A percentile compares a stretch with the other conserved stretches of the same genome.
phyloP scores from a whole-genome alignment of 2,329 filamentous ascomycete species.

The Iodosphaeria phyllophila region DNA sequence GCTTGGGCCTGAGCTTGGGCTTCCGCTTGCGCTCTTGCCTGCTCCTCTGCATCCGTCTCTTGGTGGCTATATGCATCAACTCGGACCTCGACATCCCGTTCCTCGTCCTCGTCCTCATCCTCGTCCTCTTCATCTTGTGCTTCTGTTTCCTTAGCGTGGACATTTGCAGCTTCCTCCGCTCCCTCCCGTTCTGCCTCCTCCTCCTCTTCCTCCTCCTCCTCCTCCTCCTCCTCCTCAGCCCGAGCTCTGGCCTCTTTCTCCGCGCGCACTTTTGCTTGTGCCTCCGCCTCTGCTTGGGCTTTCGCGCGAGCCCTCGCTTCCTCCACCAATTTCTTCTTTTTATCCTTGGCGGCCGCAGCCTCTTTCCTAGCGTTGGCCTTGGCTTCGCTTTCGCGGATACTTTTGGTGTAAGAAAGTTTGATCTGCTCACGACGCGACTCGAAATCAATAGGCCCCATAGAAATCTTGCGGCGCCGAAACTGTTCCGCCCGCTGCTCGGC shows the following conservation, averaged over 20 bases:
- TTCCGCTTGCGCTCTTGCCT: conserved; percentile 4
- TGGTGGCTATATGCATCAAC: conserved; percentile 2
- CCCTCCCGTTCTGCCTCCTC: conserved; percentile 1
- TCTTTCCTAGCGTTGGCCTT: conserved; percentile 27
- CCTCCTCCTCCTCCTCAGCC: conserved; percentile 28
- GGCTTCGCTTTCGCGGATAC: conserved; percentile 56
- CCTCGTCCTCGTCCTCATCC: conserved; percentile 33
- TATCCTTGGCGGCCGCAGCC: conserved; percentile 33
- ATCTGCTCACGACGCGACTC: conserved; percentile 67
- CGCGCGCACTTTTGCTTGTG: conserved; percentile 28
- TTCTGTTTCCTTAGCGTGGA: too few species aligned
- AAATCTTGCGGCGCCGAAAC: conserved; percentile 30
- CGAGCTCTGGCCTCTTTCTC: conserved; percentile 30
- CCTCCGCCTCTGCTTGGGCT: conserved; percentile 12
- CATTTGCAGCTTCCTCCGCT: too few species aligned
- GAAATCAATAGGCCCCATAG: conserved; percentile 65
- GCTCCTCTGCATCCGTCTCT: too few species aligned
- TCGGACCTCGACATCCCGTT: conserved; percentile 29
- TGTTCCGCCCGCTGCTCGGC: conserved; percentile 19
- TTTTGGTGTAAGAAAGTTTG: conserved; percentile 68
- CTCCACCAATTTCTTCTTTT: conserved; percentile 29
- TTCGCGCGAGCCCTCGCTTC: conserved; percentile 27
- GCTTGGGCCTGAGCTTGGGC: conserved; percentile 1
- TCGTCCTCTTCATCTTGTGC: conserved; percentile 17
- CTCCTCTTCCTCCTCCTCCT: conserved; percentile 24